phyloP scores from a whole-genome alignment of 2,329 filamentous ascomycete species.

The Dactylella cylindrospora region DNA sequence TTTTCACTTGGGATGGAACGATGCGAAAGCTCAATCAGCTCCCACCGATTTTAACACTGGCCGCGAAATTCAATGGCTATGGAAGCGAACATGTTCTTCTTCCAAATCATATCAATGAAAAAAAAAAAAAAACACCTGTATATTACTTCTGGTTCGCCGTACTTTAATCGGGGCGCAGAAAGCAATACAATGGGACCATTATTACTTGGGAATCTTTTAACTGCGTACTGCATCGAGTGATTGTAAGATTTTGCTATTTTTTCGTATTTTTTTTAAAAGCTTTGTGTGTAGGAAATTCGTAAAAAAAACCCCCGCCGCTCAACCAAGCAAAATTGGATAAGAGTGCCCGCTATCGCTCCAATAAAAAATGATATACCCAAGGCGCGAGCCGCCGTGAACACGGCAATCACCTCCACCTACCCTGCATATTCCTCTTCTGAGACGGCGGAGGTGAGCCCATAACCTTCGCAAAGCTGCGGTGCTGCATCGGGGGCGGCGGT shows the following conservation, averaged over 20 bases:
- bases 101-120: conserved; percentile 1
- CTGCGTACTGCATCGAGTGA: neutral
- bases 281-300: too few species aligned
- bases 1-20: conserved; percentile 2
- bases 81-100: too few species aligned
- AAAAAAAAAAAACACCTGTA: conserved; percentile 19
- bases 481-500: conserved; percentile 7
- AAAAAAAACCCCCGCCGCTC: too few species aligned
- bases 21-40: too few species aligned
- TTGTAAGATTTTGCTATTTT: too few species aligned
- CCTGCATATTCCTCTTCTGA: conserved; percentile 41
- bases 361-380: neutral
- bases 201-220: conserved; percentile 2
- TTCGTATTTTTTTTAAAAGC: too few species aligned
- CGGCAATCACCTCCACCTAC: conserved; percentile 32
- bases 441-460: conserved; percentile 33
- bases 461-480: conserved; percentile 41
- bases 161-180: conserved; percentile 23
- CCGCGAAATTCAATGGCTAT: too few species aligned
- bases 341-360: neutral
- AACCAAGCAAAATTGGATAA: neutral
- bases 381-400: neutral
- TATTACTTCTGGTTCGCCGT: conserved; percentile 34
- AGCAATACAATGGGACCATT: conserved; percentile 18
- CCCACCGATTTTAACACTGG: too few species aligned